Base-by-base conservation (phyloP, 176 grass and related monocot genomes). In the Oryza officinalis region DNA sequence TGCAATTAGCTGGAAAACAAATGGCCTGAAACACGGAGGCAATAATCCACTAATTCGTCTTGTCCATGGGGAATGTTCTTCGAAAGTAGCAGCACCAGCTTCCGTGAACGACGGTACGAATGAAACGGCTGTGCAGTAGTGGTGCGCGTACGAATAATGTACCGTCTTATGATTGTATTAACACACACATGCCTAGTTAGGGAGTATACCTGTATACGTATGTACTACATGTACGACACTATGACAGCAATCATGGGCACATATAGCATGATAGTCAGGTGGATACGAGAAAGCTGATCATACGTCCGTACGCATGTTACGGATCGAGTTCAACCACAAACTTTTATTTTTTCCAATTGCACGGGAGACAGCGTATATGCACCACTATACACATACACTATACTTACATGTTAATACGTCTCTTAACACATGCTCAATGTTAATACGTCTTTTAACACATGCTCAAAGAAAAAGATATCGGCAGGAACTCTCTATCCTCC, bases 21-120 rank as follows among this genome's bases (percentile, higher is more conserved):
- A 78, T 69, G 57, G 7, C 26, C 43, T 25, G 43, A 32, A 65
- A 5, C 6, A n/a, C 63, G 6, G 38, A 6, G 40, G 17, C 75
- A 44, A 72, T 12, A 14, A 0, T 30, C 68, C 86, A 60, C 50
- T 63, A 26, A 33, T 74, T 65, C 41, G 57, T 65, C 75, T 52
- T 73, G 87, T 60, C 37, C 64, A 37, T 18, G 63, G 25, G 43
- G 88, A 77, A 81, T 86, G 83, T 81, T 86, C 88, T 72, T 49
- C 78, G 77, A 74, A 71, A 10, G 40, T 41, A 41, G 41, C 26
- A 46, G 43, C 26, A 37, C 64, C 87, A 69, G 63, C 49, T 63
- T 22, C 65, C 43, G 20, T 33, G 6, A 60, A n/a, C 68, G 20
- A 40, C 13, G 38, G 40, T n/a, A 35, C 26, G 40, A 35, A 35